These are phyloP conservation scores for Rutstroemia sp. DNA, from an alignment of 2,329 filamentous ascomycete genomes.

Conservation along the genomic window DNA sequence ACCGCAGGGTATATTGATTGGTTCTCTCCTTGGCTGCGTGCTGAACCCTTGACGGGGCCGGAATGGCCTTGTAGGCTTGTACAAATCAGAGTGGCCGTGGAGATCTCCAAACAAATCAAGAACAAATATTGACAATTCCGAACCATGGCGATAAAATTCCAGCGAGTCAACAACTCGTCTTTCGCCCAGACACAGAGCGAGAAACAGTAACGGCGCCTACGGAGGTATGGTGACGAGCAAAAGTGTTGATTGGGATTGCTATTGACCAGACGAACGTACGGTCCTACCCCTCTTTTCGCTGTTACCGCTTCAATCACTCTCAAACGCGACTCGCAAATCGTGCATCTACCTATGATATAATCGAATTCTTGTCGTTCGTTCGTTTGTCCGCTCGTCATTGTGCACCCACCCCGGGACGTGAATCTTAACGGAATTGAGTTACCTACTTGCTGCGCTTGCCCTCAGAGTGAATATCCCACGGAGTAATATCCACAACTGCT, in stretches of 20 bases:
- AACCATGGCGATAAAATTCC: background rate
- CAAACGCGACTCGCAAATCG: background rate
- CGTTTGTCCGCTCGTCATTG: background rate
- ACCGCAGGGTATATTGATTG: conserved; percentile 3
- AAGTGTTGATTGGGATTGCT: background rate
- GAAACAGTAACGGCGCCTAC: background rate
- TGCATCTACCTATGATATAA: background rate
- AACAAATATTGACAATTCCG: conserved; percentile 7
- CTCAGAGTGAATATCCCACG: background rate
- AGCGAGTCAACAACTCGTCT: conserved; percentile 2
- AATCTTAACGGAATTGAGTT: conserved; percentile 5
- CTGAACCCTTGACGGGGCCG: background rate
- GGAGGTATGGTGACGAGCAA: background rate
- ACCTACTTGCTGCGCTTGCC: background rate
- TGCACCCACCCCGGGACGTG: background rate
- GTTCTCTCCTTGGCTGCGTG: background rate
- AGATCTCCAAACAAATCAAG: conserved; percentile 5
- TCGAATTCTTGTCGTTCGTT: background rate
- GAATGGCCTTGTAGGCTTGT: background rate
- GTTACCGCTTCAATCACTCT: background rate
- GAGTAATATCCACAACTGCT: background rate
- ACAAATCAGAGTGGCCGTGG: conserved; percentile 4
- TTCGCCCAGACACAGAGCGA: background rate
- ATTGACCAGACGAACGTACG: background rate
- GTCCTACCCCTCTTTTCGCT: background rate